Base-by-base conservation (phyloP, 768 basidiomycete species). In the Porphyrellus cyaneotinctus region DNA sequence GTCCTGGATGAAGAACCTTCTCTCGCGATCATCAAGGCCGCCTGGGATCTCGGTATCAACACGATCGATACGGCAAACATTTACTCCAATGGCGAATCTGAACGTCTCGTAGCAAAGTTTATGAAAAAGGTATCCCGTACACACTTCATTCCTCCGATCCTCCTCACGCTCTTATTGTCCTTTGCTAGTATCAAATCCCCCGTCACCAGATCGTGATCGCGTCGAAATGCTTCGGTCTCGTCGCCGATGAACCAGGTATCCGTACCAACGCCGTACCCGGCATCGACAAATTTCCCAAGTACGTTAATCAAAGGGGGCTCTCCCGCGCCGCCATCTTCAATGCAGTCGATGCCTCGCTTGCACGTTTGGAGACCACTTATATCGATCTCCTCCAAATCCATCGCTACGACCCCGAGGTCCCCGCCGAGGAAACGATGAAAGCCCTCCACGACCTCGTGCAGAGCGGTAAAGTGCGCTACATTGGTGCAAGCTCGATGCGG, bases 361-460 rank as follows among this genome's bases (percentile, higher is more conserved):
- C 52, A 20, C 71, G 72, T 6, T 60, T 75, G 23, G 51, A 62
- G 22, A 74, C 73, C 4, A 20, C 65, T 22, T 72, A 73, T 53
- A 48, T 74, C 33, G 74, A 75, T 44, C 62, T 74, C 12, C 64
- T 80, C 30, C 78, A 79, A 53, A 72, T 76, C 30, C 78, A 78
- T 43, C 61, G 71, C n/a, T 76, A 68, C 39, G 78, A 78, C 49
- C 30, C 58, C 8, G 52, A 54, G 0, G 71, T 71, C 1, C 67
- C 77, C 6, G 48, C 66, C 0, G 72, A 72, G 43, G 78, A 79
- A 61, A 80, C 72, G 1, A 80, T 79, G 78, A 72, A 75, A 46
- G 79, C 78, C 1, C 63, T 79, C 4, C 74, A 79, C 48, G 79
- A 79, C 52, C 73, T 80, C 17, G 72, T 80, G 6, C n/a, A 75